phyloP scores from a whole-genome alignment of 768 basidiomycete species.

The Pleurotus eryngii region DNA sequence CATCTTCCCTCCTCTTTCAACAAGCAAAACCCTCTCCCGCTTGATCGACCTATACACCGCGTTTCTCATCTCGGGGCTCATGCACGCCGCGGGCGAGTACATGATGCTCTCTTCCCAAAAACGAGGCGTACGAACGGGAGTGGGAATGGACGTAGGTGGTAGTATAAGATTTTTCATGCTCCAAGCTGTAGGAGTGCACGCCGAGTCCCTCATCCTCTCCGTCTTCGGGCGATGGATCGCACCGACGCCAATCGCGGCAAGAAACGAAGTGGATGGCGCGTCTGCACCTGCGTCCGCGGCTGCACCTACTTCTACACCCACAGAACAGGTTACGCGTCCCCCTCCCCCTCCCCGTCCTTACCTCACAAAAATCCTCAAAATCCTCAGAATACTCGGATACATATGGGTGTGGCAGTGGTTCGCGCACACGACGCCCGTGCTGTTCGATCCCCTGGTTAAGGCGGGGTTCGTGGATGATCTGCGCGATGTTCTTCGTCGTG shows the following conservation, averaged over 20 bases:
- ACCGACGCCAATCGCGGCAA: neutral
- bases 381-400: neutral
- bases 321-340: no score
- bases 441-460: neutral
- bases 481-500: no score
- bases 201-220: slow-evolving; percentile 21
- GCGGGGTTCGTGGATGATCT: neutral
- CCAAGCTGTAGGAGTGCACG: slow-evolving; percentile 25
- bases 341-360: no score
- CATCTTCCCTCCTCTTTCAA: slow-evolving; percentile 20
- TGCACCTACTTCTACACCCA: no score
- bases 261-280: no score
- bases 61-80: slow-evolving; percentile 27
- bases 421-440: neutral
- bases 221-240: slow-evolving; percentile 23
- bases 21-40: slow-evolving; percentile 19
- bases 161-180: slow-evolving; percentile 21
- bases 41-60: slow-evolving; percentile 27
- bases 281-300: no score
- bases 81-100: slow-evolving; percentile 23
- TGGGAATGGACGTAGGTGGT: slow-evolving; percentile 3
- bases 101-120: slow-evolving; percentile 10
- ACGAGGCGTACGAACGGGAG: neutral
- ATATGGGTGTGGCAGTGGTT: neutral
- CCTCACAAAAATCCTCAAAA: no score